Evolutionary conservation across 2,329 filamentous ascomycete genomes (phyloP).

Genomic region (Xylariaceae sp.): DNA sequence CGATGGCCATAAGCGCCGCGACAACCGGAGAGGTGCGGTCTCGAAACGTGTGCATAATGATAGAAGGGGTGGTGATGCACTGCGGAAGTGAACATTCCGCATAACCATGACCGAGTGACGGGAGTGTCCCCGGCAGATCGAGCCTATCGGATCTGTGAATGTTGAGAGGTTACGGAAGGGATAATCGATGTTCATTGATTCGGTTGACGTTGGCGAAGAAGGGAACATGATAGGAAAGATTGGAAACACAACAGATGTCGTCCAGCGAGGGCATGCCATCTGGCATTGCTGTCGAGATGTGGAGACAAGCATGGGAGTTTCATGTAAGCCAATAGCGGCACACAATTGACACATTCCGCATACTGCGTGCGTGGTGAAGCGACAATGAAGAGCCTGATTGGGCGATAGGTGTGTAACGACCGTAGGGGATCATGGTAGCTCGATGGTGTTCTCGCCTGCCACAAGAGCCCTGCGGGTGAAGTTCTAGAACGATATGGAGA

Average conservation of each 20-base stretch:
- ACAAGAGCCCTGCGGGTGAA: too few species aligned
- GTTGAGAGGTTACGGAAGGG: too few species aligned
- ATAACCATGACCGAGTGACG: background rate
- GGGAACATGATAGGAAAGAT: constrained; percentile 27
- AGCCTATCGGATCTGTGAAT: too few species aligned
- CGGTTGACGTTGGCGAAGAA: constrained; percentile 19
- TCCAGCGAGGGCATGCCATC: constrained; percentile 48
- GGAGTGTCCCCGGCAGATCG: too few species aligned
- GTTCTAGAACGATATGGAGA: too few species aligned
- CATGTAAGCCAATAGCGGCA: constrained; percentile 34
- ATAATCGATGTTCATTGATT: too few species aligned
- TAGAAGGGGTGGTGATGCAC: constrained; percentile 27
- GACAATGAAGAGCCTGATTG: constrained; percentile 13
- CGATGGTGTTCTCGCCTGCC: constrained; percentile 2
- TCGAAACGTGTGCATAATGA: constrained; percentile 31
- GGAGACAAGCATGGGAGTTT: constrained; percentile 34
- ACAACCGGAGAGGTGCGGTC: constrained; percentile 33
- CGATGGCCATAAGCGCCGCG: constrained; percentile 35
- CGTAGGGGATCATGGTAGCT: constrained; percentile 12
- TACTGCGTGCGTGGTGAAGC: constrained; percentile 18
- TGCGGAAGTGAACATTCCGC: constrained; percentile 23
- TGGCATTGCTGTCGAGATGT: constrained; percentile 41
- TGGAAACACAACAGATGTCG: constrained; percentile 30
- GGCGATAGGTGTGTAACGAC: constrained; percentile 9
- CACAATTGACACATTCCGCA: constrained; percentile 20